Base-by-base conservation (phyloP, 345 rosid species). In the Capsella bursapastoris region DNA sequence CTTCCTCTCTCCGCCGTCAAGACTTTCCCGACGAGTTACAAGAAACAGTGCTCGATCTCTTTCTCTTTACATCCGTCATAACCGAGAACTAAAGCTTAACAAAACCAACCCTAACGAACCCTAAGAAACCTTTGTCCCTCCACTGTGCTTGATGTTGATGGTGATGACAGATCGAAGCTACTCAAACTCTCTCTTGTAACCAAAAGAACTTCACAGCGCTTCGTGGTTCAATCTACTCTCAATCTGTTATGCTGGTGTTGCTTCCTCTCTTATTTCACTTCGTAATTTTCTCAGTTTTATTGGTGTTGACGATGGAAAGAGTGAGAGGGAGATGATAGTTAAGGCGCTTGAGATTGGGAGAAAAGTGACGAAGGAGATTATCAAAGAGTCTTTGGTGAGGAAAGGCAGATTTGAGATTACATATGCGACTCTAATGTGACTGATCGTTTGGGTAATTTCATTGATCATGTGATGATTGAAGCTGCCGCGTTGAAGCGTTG, bases 331-430 rank as follows among this genome's bases (percentile, higher is more conserved):
- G 58, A 82, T 87, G 91, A 22, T 22, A 22, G 25, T 22, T 22
- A 22, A 22, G 25, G 25, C 25, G 25, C 25, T 22, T 22, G 25
- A 22, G 82, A 85, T 86, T 44, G 79, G 97, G 59, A 79, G 98
- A 75, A 90, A 84, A 70, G 92, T 87, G 69, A 86, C 92, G 0
- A 73, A 79, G 1, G 95, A 90, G 88, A 22, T 91, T 55, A 79
- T 89, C 38, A 90, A 80, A 84, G 85, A 78, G 73, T 85, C 82
- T 18, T 78, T 91, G 88, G 83, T 88, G 84, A 83, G 71, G 77
- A 86, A 82, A 77, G 96, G 95, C 2, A 87, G 86, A 74, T 91
- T 91, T 59, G 96, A 97, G 57, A 86, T 91, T n/a, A 91, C 96
- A 0, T 91, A 91, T 71, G 78, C 88, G 4, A 74, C 88, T 14